Evolutionary conservation across 257 asterid species (phyloP).

Genomic region (Jaltomata sinuosa): DNA sequence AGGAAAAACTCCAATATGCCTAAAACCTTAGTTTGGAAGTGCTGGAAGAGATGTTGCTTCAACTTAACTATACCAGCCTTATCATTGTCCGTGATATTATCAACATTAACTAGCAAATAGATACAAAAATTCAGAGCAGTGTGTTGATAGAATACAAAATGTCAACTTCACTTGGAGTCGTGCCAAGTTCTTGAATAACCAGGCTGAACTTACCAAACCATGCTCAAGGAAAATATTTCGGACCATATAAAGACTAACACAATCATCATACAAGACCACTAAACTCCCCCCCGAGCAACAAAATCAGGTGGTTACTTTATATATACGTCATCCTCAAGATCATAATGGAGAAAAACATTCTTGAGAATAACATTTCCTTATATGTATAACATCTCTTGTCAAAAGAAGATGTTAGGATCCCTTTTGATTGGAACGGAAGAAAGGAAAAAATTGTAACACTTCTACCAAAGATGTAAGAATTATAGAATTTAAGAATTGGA

Average conservation of each 20-base stretch:
- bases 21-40: neutral
- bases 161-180: neutral
- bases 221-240: neutral
- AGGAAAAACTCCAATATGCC: neutral
- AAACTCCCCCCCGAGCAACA: too few species aligned
- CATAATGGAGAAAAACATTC: neutral
- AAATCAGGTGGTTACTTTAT: neutral
- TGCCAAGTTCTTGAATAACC: neutral
- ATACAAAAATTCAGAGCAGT: neutral
- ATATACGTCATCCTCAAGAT: neutral
- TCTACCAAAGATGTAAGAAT: too few species aligned
- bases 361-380: too few species aligned
- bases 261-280: neutral
- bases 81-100: neutral
- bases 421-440: too few species aligned
- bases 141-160: neutral
- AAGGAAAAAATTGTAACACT: too few species aligned
- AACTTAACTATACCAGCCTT: neutral
- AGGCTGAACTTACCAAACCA: neutral
- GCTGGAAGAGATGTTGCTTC: neutral
- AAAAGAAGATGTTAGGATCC: too few species aligned
- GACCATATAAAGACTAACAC: neutral
- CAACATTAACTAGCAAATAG: neutral
- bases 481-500: too few species aligned
- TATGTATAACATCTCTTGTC: too few species aligned